A percentile compares a stretch with the other conserved stretches of the same genome.
These are phyloP conservation scores for Microcyclospora tardicrescens DNA, from an alignment of 2,329 filamentous ascomycete species.

Conservation along the genomic window DNA sequence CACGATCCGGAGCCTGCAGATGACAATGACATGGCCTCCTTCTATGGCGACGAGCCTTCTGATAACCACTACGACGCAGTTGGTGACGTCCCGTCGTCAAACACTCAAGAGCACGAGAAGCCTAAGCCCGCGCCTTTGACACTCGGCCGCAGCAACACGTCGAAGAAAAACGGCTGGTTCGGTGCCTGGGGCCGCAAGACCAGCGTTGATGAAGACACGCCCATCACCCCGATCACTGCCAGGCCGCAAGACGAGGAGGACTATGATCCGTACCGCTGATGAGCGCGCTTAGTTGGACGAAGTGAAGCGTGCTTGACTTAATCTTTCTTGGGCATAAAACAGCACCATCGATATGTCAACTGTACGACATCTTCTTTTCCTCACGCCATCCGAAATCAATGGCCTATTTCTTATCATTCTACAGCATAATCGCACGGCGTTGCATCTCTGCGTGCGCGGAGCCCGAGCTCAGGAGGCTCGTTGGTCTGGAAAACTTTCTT, in stretches of 20 bases:
- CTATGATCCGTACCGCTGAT: slow-evolving; percentile 9
- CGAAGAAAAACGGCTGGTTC: slow-evolving; percentile 8
- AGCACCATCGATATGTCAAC: no score
- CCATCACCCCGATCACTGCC: neutral
- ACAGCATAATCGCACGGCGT: no score
- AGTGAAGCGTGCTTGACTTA: no score
- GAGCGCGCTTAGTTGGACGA: neutral
- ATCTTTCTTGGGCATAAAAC: no score
- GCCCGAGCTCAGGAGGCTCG: no score
- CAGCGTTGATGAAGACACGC: slow-evolving; percentile 4
- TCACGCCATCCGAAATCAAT: no score
- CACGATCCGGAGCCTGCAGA: no score
- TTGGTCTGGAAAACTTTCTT: no score
- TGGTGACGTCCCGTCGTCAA: neutral
- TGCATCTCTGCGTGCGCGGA: no score
- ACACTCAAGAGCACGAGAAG: neutral
- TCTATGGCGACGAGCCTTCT: slow-evolving; percentile 1
- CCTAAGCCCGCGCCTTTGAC: neutral
- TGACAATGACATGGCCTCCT: no score
- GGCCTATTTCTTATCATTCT: no score
- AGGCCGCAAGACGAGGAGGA: slow-evolving; percentile 1
- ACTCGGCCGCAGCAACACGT: neutral
- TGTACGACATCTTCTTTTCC: no score
- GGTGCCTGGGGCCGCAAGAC: slow-evolving; percentile 7
- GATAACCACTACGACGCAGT: neutral